A percentile compares a stretch with the other conserved stretches of the same genome.
Evolutionary conservation across 2,329 filamentous ascomycete genomes (phyloP).

Genomic region (Cytospora chrysosperma): DNA sequence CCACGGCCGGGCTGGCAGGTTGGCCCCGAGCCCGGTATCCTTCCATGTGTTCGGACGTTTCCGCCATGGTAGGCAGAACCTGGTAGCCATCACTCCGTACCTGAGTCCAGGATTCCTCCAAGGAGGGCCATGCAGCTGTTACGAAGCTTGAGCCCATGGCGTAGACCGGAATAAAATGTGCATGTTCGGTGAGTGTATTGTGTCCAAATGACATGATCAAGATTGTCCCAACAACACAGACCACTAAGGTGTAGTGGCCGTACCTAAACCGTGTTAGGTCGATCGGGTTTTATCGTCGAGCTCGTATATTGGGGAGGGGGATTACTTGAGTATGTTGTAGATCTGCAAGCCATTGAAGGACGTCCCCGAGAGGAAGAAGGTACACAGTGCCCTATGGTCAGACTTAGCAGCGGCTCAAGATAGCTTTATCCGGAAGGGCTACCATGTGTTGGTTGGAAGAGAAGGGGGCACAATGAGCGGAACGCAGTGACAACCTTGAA

Average conservation of each 20-base stretch:
- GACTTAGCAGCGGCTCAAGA: neutral
- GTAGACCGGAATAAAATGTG: conserved; percentile 11
- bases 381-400: neutral
- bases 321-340: neutral
- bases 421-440: neutral
- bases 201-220: conserved; percentile 2
- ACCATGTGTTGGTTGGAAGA: neutral
- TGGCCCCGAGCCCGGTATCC: neutral
- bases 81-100: neutral
- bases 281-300: neutral
- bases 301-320: neutral
- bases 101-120: neutral
- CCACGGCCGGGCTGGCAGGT: no score
- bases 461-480: no score
- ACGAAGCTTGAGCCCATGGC: conserved; percentile 9
- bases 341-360: conserved; percentile 6
- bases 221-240: neutral
- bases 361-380: conserved; percentile 2
- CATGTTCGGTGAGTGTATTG: neutral
- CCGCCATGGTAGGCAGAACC: neutral
- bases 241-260: conserved; percentile 7
- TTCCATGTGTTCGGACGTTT: neutral
- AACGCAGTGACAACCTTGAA: neutral
- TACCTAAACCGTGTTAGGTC: conserved; percentile 7
- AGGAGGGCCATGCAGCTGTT: conserved; percentile 13